Conservation (phyloP, 2,329 filamentous ascomycete genomes). For the Cylindrodendrum hubeiense region DNA sequence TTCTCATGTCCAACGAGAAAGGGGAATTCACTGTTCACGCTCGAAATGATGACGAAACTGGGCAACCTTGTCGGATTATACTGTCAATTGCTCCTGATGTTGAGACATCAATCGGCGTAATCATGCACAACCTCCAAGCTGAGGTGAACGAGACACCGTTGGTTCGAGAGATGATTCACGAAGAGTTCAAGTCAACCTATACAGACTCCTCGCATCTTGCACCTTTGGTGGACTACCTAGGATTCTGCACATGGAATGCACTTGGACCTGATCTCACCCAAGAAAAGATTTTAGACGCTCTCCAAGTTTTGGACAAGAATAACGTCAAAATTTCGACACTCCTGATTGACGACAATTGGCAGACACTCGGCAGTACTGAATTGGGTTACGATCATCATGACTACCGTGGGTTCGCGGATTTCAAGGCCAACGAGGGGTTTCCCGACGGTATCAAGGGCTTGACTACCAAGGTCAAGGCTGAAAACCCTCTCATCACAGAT, state of each 20-base stretch:
- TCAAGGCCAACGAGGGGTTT: constrained; percentile 82
- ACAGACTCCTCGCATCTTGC: not conserved
- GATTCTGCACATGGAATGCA: constrained; percentile 81
- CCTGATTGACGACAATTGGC: constrained; percentile 95
- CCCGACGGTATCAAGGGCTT: constrained; percentile 79
- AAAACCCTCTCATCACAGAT: constrained; percentile 78
- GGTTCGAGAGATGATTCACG: not conserved
- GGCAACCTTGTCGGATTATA: not conserved
- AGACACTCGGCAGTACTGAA: constrained; percentile 69
- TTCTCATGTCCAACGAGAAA: not conserved
- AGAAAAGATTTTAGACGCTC: constrained; percentile 78
- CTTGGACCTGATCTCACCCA: constrained; percentile 83
- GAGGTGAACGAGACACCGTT: not conserved
- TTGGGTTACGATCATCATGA: constrained; percentile 53
- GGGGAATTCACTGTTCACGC: not conserved
- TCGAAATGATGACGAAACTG: not conserved
- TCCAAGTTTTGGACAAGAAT: constrained; percentile 75
- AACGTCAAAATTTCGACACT: constrained; percentile 81
- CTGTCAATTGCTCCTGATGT: not conserved
- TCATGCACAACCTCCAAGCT: not conserved
- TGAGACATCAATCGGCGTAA: not conserved
- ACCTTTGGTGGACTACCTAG: constrained; percentile 16
- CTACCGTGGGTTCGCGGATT: constrained; percentile 78
- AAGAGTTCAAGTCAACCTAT: not conserved
- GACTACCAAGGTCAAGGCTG: constrained; percentile 74